A percentile compares a stretch with the other conserved stretches of the same genome.
These are phyloP conservation scores for Globisporangium okanoganense DNA, from an alignment of 352 stramenopile genomes.

Conservation along the genomic window DNA sequence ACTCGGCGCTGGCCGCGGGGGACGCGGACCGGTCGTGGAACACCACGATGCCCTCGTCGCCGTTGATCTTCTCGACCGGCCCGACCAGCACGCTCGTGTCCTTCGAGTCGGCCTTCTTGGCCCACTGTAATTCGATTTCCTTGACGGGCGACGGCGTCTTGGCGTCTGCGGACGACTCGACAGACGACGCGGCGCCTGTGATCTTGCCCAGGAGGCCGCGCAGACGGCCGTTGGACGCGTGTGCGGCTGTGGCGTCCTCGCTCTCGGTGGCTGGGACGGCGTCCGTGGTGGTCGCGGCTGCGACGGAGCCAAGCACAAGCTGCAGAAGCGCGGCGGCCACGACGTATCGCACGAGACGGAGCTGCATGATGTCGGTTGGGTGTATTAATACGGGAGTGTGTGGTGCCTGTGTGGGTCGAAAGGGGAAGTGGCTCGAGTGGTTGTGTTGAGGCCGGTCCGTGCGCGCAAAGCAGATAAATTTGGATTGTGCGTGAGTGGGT, in stretches of 20 bases:
- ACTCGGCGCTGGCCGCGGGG: constrained; percentile 36
- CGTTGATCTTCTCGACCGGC: constrained; percentile 51
- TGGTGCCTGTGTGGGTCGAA: background rate
- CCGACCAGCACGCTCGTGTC: constrained; percentile 23
- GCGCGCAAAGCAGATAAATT: constrained; percentile 13
- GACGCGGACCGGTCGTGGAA: constrained; percentile 53
- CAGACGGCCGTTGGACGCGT: constrained; percentile 26
- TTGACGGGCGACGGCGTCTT: constrained; percentile 25
- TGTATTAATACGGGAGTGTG: constrained; percentile 16
- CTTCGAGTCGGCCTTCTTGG: constrained; percentile 17
- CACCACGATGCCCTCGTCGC: constrained; percentile 64
- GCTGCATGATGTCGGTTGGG: constrained; percentile 16
- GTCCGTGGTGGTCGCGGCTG: background rate
- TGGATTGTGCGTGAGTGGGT: constrained; percentile 10
- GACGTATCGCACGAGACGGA: constrained; percentile 19
- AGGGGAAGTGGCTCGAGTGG: background rate
- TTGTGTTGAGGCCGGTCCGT: background rate
- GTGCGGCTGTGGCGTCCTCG: constrained; percentile 9
- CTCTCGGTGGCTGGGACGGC: background rate
- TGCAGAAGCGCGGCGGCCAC: constrained; percentile 17
- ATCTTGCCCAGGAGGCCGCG: constrained; percentile 38
- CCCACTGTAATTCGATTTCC: constrained; percentile 36
- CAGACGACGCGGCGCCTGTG: constrained; percentile 6
- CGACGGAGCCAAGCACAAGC: constrained; percentile 10
- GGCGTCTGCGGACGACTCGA: background rate